Evolutionary conservation across 2,329 filamentous ascomycete species (phyloP).

Genomic region (Arthroderma uncinatum): DNA sequence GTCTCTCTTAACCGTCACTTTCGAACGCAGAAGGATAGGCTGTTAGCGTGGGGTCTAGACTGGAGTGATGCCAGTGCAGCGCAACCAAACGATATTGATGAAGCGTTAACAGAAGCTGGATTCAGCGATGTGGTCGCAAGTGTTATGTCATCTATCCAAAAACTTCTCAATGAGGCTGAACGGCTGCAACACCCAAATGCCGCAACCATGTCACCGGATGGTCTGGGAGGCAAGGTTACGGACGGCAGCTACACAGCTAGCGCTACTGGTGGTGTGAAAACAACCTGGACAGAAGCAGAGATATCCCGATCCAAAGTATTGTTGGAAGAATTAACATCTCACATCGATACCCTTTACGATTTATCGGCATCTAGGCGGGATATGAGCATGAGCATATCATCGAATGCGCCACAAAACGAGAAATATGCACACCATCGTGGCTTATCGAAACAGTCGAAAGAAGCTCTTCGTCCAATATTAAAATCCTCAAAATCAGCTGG

Average conservation of each 20-base stretch:
- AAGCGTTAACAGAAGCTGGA: constrained; percentile 50
- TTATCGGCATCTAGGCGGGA: constrained; percentile 47
- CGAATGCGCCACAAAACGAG: constrained; percentile 21
- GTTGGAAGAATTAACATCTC: constrained; percentile 49
- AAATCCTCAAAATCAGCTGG: constrained; percentile 7
- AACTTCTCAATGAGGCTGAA: constrained; percentile 52
- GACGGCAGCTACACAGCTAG: constrained; percentile 25
- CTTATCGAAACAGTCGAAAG: constrained; percentile 12
- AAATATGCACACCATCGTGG: constrained; percentile 21
- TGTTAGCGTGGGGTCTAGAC: constrained; percentile 54
- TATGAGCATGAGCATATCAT: constrained; percentile 31
- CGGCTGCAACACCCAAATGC: constrained; percentile 38
- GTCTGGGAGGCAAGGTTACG: constrained; percentile 30
- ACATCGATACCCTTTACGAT: constrained; percentile 55
- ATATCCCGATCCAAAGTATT: constrained; percentile 46
- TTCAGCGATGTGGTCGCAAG: constrained; percentile 54
- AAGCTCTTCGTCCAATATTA: constrained; percentile 19
- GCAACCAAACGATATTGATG: constrained; percentile 50
- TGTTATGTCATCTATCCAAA: constrained; percentile 53
- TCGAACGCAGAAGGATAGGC: constrained; percentile 51
- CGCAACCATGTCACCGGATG: constrained; percentile 28
- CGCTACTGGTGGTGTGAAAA: constrained; percentile 27
- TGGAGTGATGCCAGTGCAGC: constrained; percentile 52
- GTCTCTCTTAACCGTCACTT: constrained; percentile 49
- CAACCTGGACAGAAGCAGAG: constrained; percentile 40